These are phyloP conservation scores for Backusella mclennaniae DNA, from an alignment of 192 early-diverging fungal species.

Conservation along the genomic window DNA sequence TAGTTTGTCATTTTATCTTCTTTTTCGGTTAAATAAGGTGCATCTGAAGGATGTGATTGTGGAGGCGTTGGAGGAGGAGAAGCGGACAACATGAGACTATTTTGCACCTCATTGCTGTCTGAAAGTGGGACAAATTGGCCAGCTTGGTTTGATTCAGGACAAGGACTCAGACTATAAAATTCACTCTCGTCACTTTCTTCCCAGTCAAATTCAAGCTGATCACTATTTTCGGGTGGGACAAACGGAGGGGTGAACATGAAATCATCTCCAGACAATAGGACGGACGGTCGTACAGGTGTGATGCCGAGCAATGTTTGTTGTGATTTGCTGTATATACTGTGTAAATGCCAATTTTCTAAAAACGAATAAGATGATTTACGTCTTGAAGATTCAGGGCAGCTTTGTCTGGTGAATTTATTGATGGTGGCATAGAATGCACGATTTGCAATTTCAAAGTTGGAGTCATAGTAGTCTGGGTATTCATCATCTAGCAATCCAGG, in stretches of 20 bases:
- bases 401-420: conserved; percentile 26
- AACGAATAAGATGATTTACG: conserved; percentile 29
- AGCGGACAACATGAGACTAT: neutral
- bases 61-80: neutral
- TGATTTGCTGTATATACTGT: conserved; percentile 39
- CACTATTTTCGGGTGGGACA: neutral
- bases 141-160: conserved; percentile 10
- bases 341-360: conserved; percentile 29
- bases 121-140: neutral
- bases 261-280: conserved; percentile 30
- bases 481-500: conserved; percentile 11
- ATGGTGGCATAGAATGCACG: conserved; percentile 30
- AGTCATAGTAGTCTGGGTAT: conserved; percentile 9
- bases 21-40: neutral
- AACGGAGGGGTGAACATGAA: conserved; percentile 37
- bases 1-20: neutral
- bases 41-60: neutral
- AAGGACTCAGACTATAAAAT: conserved; percentile 4
- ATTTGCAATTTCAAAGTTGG: conserved; percentile 22
- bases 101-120: neutral
- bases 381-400: conserved; percentile 2
- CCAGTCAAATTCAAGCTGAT: neutral
- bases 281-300: conserved; percentile 12
- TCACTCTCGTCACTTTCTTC: neutral
- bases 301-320: conserved; percentile 30